Evolutionary conservation across 345 rosid species (phyloP).

Genomic region (Syzygium grande): DNA sequence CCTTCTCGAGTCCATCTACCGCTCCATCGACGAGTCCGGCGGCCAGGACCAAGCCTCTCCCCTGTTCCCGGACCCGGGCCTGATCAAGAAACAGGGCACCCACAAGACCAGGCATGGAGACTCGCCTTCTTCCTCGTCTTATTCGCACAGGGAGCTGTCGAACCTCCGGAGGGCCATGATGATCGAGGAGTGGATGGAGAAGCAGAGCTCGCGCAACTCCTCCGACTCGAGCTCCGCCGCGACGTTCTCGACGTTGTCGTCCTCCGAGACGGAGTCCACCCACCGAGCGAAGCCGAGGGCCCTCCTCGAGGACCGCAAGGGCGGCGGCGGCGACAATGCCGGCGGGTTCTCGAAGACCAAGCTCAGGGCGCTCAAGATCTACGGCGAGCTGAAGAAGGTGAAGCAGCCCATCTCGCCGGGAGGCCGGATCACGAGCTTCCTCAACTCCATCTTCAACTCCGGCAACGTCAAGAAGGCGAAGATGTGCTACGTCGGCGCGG

Average conservation of each 20-base stretch:
- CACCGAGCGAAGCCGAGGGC: not conserved
- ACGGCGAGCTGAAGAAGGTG: constrained; percentile 49
- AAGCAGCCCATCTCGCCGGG: constrained; percentile 88
- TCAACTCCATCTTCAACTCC: constrained; percentile 66
- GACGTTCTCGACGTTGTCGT: constrained; percentile 45
- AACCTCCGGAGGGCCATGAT: constrained; percentile 29
- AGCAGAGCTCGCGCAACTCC: constrained; percentile 11
- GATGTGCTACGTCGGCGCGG: constrained; percentile 55
- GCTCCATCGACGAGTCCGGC: constrained; percentile 52
- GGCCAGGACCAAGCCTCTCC: constrained; percentile 6
- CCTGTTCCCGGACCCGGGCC: constrained; percentile 6
- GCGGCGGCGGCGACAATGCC: constrained; percentile 13
- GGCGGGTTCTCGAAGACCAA: constrained; percentile 46
- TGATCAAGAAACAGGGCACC: constrained; percentile 27
- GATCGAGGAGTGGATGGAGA: constrained; percentile 54
- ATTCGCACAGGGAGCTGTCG: not conserved
- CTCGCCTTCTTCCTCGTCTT: not conserved
- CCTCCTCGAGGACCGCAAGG: constrained; percentile 7
- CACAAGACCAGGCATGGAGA: not conserved
- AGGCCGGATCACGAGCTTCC: constrained; percentile 51
- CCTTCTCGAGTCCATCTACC: constrained; percentile 65
- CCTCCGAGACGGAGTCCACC: constrained; percentile 42
- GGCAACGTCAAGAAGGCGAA: constrained; percentile 65
- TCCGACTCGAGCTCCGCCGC: constrained; percentile 44
- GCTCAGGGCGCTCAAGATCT: constrained; percentile 40